Evolutionary conservation across 345 rosid genomes (phyloP).

Genomic region (Melastoma malabathricum): DNA sequence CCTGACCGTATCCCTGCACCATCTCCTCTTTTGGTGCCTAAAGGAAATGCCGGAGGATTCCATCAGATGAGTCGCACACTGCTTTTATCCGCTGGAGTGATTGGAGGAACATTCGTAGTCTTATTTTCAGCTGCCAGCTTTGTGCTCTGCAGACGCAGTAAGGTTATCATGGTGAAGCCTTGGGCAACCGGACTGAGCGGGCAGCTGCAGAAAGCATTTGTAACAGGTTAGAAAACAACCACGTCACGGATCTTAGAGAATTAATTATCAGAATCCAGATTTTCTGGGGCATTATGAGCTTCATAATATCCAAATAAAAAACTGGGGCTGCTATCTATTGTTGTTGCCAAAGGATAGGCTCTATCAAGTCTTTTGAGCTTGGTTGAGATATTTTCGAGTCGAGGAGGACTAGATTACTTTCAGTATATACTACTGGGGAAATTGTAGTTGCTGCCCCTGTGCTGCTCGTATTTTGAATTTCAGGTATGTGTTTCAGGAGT

Average conservation of each 20-base stretch:
- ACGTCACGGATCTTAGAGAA: not conserved
- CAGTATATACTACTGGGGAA: too few relatives aligned
- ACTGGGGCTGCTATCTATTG: too few relatives aligned
- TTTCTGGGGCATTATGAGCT: too few relatives aligned
- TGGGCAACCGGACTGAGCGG: slow-evolving; percentile 88
- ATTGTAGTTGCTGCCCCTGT: too few relatives aligned
- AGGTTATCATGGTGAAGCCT: slow-evolving; percentile 71
- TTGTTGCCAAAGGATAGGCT: too few relatives aligned
- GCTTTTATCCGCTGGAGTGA: slow-evolving; percentile 19
- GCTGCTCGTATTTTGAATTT: not conserved
- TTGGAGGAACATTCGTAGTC: slow-evolving; percentile 32
- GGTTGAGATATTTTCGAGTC: too few relatives aligned
- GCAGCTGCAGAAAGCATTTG: slow-evolving; percentile 69
- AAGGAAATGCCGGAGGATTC: slow-evolving; percentile 6
- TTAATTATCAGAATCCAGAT: too few relatives aligned
- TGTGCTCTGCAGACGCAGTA: slow-evolving; percentile 33
- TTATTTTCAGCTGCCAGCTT: slow-evolving; percentile 23
- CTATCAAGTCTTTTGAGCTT: too few relatives aligned
- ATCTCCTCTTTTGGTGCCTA: slow-evolving; percentile 23
- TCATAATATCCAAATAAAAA: too few relatives aligned
- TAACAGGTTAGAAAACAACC: slow-evolving; percentile 36
- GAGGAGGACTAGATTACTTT: too few relatives aligned
- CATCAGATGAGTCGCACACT: slow-evolving; percentile 17
- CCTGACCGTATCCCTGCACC: slow-evolving; percentile 4
- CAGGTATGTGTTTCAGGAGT: slow-evolving; percentile 39